phyloP scores from a whole-genome alignment of 768 basidiomycete species.

The Strobilomyces confusus region DNA sequence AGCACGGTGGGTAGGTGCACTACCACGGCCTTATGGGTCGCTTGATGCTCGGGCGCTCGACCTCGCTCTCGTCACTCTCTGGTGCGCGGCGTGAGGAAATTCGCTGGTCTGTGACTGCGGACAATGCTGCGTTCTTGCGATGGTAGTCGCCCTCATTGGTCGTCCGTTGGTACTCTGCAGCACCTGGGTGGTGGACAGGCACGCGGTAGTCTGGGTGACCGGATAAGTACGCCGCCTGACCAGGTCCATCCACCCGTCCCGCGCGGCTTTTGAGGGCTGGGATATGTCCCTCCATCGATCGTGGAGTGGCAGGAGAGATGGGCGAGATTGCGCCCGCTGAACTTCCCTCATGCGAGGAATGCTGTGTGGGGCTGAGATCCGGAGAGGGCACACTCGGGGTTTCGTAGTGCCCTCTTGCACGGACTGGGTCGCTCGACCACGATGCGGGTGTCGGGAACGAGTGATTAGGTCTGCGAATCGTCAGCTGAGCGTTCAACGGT shows the following conservation, averaged over 20 bases:
- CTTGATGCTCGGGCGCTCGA: conserved; percentile 24
- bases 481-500: not conserved
- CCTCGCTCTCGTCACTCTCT: conserved; percentile 37
- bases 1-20: not conserved
- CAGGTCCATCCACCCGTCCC: conserved; percentile 9
- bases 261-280: conserved; percentile 14
- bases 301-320: conserved; percentile 48
- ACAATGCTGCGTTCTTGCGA: conserved; percentile 15
- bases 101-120: conserved; percentile 22
- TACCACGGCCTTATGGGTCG: conserved; percentile 49
- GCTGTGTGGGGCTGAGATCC: conserved; percentile 22
- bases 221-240: conserved; percentile 5
- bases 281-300: conserved; percentile 32
- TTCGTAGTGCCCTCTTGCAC: conserved; percentile 17
- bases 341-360: conserved; percentile 40
- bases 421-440: conserved; percentile 23
- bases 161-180: conserved; percentile 12
- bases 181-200: conserved; percentile 5
- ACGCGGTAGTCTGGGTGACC: conserved; percentile 16
- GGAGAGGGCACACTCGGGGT: conserved; percentile 9
- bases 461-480: conserved; percentile 12
- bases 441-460: conserved; percentile 21
- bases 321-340: conserved; percentile 52
- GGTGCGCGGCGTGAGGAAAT: conserved; percentile 24
- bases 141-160: conserved; percentile 3